Evolutionary conservation across 192 early-diverging fungal species (phyloP), one percentile per base, ranked within the genome.

Genomic region (Coemansia biformis): DNA sequence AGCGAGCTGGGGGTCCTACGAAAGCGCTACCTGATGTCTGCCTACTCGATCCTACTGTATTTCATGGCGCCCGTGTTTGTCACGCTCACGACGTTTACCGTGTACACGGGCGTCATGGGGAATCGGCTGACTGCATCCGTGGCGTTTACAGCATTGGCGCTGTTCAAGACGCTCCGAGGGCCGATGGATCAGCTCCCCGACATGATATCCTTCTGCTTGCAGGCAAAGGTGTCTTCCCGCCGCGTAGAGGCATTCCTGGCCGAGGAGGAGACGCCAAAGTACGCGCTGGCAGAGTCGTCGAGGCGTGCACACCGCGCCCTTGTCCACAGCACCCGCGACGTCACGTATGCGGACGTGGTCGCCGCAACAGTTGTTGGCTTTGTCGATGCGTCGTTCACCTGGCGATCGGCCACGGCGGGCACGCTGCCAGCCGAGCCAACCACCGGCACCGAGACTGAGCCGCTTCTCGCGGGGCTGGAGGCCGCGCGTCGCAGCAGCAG

Each of bases 241-340:
- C 84, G 87, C 24, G 78, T 98, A 19, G 76, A 81, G 40, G 75
- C 71, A 31, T 98, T 92, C 58, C 56, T 98, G 49, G 54, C 55
- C 11, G 87, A 93, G 44, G 76, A 81, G n/a, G 86, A 95, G 61
- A 67, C 63, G 9, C 63, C 69, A 3, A 73, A 73, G 26, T 73
- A 73, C 42, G 42, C 48, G 37, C 63, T 73, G 19, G 48, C 47
- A 10, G 39, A 34, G 33, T 19, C 43, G 18, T 48, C 69, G 0
- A 33, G 48, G 17, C 46, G 43, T 28, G 33, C 41, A 10, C 69
- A 61, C 19, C 40, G 48, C 5, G 52, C 35, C 3, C 28, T 51
- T 30, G 42, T 66, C 16, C 38, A 19, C 17, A 35, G 46, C n/a
- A 29, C 42, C 2, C 37, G 17, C 21, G 44, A 48, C 22, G 44